Evolutionary conservation across 306 rosid species (phyloP).

Genomic region (Cicer chorassanicum): DNA sequence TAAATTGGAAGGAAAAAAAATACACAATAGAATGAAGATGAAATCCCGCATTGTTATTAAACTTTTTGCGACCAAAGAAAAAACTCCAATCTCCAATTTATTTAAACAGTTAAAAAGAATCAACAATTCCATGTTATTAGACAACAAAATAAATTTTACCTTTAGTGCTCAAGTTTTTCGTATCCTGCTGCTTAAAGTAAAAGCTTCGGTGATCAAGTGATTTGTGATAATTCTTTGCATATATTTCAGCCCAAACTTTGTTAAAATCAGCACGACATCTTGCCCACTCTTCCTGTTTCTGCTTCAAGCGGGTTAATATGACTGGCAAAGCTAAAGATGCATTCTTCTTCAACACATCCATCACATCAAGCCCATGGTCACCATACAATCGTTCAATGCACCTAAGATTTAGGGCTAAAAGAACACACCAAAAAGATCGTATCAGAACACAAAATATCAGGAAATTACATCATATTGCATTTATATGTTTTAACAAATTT

Average conservation of each 20-base stretch:
- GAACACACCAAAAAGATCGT: conserved; percentile 23
- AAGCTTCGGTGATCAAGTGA: conserved; percentile 99
- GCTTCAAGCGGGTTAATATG: conserved; percentile 89
- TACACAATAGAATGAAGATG: conserved; percentile 18
- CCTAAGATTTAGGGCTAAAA: conserved; percentile 81
- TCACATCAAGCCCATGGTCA: conserved; percentile 99
- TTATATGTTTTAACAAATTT: conserved; percentile 34
- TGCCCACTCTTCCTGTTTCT: conserved; percentile 98
- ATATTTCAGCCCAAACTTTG: conserved; percentile 96
- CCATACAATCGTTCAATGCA: conserved; percentile 95
- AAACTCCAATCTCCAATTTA: conserved; percentile 1
- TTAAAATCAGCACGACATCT: conserved; percentile 85
- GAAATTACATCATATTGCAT: conserved; percentile 28
- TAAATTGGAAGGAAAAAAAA: background rate
- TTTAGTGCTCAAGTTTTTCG: conserved; percentile 90
- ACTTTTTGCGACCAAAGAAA: conserved; percentile 3
- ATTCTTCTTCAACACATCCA: conserved; percentile 91
- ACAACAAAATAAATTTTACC: conserved; percentile 55
- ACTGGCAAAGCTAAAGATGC: conserved; percentile 84
- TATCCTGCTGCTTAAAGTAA: conserved; percentile 97
- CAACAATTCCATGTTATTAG: conserved; percentile 28
- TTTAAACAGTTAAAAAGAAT: conserved; percentile 6
- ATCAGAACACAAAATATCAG: conserved; percentile 46
- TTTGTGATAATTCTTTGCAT: conserved; percentile 91
- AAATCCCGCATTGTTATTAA: background rate